Evolutionary conservation across 768 basidiomycete genomes (phyloP), one percentile per base, ranked within the genome.

Genomic region (Mycena rebaudengoi): DNA sequence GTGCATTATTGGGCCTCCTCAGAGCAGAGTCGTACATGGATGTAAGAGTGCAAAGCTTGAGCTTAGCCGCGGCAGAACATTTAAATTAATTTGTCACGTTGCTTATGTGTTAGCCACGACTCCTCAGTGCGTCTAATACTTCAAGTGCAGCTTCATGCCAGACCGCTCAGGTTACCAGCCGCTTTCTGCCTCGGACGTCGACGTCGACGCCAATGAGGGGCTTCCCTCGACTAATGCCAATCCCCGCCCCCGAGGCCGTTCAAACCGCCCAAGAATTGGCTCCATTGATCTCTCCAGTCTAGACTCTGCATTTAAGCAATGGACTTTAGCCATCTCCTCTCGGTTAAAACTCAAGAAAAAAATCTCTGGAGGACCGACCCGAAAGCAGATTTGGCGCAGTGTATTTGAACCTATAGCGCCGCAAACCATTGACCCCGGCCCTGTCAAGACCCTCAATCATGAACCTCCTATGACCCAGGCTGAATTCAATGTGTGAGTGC

Each of bases 251-350:
- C 76, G 73, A 52, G 75, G 76, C 55, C 79, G 80, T 48, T 60
- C 79, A 55, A 70, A 74, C 63, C 78, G 84, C 59, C 85, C 89
- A 44, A 88, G 88, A 43, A 87, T 68, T 62, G 62, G 21, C 16
- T 64, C 85, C 70, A 91, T 95, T 71, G 93, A 95, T 82, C 78
- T 95, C 60, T 84, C 86, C 39, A 92, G 92, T 71, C 73, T 95
- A 60, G 93, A 95, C 72, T 86, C 82, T 72, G 93, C 93, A 7
- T 95, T 95, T 80, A 94, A 94, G 77, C 84, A 91, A 89, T 95
- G 93, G 93, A 95, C 93, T 13, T 88, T 91, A 69, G 91, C 90
- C 55, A 94, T 95, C 68, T 90, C 93, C 1, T 89, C 93, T 78
- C 92, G 91, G 76, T 87, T 95, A 52, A 91, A 90, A 68, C 86